Conservation (phyloP, 768 basidiomycete species). For the Tulasnella sp. region DNA sequence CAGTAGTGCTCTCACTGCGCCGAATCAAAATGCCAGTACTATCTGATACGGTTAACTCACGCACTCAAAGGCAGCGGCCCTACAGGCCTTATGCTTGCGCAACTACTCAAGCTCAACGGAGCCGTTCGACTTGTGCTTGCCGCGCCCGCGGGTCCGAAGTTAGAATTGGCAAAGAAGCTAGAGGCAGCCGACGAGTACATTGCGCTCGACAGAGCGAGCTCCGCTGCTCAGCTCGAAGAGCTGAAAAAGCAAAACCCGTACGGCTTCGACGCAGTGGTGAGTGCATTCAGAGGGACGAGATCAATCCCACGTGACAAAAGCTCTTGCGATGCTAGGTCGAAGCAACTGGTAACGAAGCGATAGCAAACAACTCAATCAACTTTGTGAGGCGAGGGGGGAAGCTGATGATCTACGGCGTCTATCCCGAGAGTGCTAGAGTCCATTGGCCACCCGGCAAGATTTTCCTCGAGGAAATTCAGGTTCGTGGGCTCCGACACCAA, state of each 20-base stretch:
- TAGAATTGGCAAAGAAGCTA: slow-evolving; percentile 69
- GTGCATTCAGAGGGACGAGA: background rate
- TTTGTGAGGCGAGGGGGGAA: slow-evolving; percentile 80
- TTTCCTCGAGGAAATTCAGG: slow-evolving; percentile 57
- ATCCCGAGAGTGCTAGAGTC: slow-evolving; percentile 72
- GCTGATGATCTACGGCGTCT: slow-evolving; percentile 83
- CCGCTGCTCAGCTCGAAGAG: slow-evolving; percentile 67
- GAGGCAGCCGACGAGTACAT: slow-evolving; percentile 77
- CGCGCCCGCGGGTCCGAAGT: slow-evolving; percentile 79
- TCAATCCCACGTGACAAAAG: slow-evolving; percentile 7
- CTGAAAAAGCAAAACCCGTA: slow-evolving; percentile 72
- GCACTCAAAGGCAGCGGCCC: background rate
- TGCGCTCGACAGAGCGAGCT: slow-evolving; percentile 66
- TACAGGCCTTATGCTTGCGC: slow-evolving; percentile 75
- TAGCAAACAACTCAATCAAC: slow-evolving; percentile 83
- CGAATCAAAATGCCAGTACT: background rate
- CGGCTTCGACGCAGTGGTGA: slow-evolving; percentile 75
- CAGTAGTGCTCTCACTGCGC: background rate
- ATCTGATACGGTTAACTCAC: background rate
- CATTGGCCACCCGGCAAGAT: slow-evolving; percentile 83
- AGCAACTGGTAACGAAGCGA: slow-evolving; percentile 71
- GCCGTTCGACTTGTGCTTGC: slow-evolving; percentile 62
- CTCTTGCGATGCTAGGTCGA: slow-evolving; percentile 31
- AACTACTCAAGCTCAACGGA: slow-evolving; percentile 78
- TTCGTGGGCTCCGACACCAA: slow-evolving; percentile 20